Evolutionary conservation across 176 grass and related monocot species (phyloP), one percentile per base, ranked within the genome.

Genomic region (Cenchrus americanus): DNA sequence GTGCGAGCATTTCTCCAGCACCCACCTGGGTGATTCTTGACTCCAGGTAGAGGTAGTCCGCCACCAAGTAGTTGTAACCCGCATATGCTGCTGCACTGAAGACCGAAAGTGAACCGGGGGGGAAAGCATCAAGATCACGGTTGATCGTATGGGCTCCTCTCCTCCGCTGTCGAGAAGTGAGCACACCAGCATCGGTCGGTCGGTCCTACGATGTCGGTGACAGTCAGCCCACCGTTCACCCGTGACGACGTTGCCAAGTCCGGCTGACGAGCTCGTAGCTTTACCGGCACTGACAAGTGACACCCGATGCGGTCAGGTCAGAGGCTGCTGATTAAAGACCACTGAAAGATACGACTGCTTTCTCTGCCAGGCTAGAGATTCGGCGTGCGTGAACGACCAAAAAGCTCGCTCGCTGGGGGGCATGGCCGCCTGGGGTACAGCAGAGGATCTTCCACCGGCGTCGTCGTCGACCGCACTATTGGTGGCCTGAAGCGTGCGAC

Each of bases 381-480:
- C 15, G 13, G 1, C 21, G 43, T 70, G 42, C 67, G 1, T 47
- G 67, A 70, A 69, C 0, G 67, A 47, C 67, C 64, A 23, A 37
- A 37, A 4, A 37, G 34, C 34, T 37, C 34, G 34, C 34, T 37
- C 34, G 34, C 34, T 37, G 34, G 34, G 34, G 21, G 22, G 62
- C 30, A n/a, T n/a, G n/a, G n/a, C n/a, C n/a, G 22, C 37, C 52
- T 26, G 18, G 51, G 22, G 6, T 24, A n/a, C 2, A 7, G 23
- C 71, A 55, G 26, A 69, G 50, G 37, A 27, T 67, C 61, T 58
- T 58, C 65, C 52, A 46, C 81, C 50, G 23, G 23, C 50, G 4
- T 64, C 23, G 22, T 15, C 12, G 58, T 9, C 7, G 80, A 65
- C 55, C 66, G 86, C 76, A 88, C 76, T 69, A 75, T 61, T 67